Evolutionary conservation across 2,329 filamentous ascomycete genomes (phyloP), one percentile per base, ranked within the genome.

Genomic region (Colletotrichum sojae): DNA sequence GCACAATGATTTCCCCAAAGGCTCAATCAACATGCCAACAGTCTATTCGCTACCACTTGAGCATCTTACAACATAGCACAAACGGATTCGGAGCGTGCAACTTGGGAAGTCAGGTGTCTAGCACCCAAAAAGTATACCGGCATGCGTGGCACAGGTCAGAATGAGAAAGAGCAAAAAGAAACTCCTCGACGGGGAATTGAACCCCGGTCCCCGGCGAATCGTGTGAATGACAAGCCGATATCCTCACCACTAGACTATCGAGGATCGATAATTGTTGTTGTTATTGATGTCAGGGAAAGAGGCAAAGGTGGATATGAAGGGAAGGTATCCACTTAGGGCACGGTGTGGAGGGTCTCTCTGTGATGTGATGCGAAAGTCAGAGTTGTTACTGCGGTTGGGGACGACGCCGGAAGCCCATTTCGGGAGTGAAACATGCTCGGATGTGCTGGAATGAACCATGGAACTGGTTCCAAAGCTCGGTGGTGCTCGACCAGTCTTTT

Each of bases 181-280:
- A 15, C 53, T 56, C 53, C 53, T 56, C 53, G 53, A 56, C 53
- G 53, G 53, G 53, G 53, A 56, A 56, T 56, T 56, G 53, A 56
- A 56, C 53, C 53, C 53, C 53, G 53, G 53, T 56, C 53, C 36
- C 53, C 36, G 9, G 53, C 53, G 53, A 22, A 49, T 49, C 46
- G 46, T 49, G 1, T 18, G n/a, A 46, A 49, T 56, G 53, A 56
- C 53, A 56, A 56, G 53, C 53, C 9, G 36, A 43, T 43, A 56
- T 56, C 53, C 53, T 56, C 31, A 56, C 53, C 53, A 56, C 53
- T 56, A 56, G 53, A 56, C 53, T 56, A 56, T 56, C 53, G 53
- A 22, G 53, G 53, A 56, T 25, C 43, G 6, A 15, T 55, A 15
- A 6, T 16, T n/a, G 18, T 22, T 3, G 36, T 20, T 55, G 36